Base-by-base conservation (phyloP, 179 eudicot genomes). In the Kewa caespitosa region DNA sequence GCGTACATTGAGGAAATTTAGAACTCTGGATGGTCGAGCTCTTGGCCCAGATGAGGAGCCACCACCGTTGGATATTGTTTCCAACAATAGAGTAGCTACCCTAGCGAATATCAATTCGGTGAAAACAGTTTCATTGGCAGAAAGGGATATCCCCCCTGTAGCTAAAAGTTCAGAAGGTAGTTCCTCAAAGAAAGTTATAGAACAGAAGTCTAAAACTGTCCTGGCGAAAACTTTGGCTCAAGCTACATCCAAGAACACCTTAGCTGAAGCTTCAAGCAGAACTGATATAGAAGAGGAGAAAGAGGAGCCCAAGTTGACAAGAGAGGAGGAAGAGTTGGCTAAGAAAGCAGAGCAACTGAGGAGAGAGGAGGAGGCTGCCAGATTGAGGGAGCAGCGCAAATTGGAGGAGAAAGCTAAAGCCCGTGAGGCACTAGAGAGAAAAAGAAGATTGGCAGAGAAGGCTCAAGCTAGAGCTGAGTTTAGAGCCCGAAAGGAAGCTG, bases 41-140 rank as follows among this genome's bases (percentile, higher is more conserved):
- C 94, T 91, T 70, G 99, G 93, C 76, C 91, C 90, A n/a, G 87
- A 89, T 77, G 97, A 95, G 82, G 85, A 84, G 79, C 85, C 86
- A 28, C 84, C 81, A 64, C 30, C 78, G 3, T 69, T 87, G n/a
- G 82, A 84, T n/a, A 75, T 52, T 78, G 73, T 77, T 36, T 75
- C 74, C 68, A 69, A 76, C 67, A 82, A 75, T 74, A 88, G 84
- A 79, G 83, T 36, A 43, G 76, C 73, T 46, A 28, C 68, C 74
- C 36, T 82, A n/a, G 55, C 62, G 67, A 86, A 84, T 73, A 79
- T 70, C 38, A 81, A 57, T 36, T 62, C 78, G 2, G 80, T 73
- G 39, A 38, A 78, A 50, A 37, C 73, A 32, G 55, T 48, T 37
- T 70, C 81, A 48, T 23, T 69, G 38, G 14, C 28, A 64, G 81